A percentile compares a stretch with the other conserved stretches of the same genome.
These are phyloP conservation scores for Pythium plurisporium DNA, from an alignment of 352 stramenopile genomes.

Conservation along the genomic window DNA sequence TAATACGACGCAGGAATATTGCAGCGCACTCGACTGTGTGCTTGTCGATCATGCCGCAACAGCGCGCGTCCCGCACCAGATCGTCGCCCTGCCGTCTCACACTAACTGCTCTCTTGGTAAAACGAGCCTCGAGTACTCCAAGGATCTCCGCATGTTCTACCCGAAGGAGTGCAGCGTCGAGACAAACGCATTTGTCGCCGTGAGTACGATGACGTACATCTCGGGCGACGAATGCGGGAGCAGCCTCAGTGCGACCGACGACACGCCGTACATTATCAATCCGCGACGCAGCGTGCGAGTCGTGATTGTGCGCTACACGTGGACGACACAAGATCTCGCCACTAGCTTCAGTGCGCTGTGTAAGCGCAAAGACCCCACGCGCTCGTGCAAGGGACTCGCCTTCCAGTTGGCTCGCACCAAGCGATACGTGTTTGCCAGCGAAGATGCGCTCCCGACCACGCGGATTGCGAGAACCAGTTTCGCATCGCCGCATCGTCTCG, in stretches of 20 bases:
- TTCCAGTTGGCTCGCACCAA: constrained; percentile 26
- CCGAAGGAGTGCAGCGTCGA: constrained; percentile 23
- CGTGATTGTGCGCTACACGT: constrained; percentile 32
- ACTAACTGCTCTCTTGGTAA: constrained; percentile 27
- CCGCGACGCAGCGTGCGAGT: constrained; percentile 32
- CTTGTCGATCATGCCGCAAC: constrained; percentile 30
- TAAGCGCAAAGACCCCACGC: constrained; percentile 21
- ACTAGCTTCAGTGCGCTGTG: constrained; percentile 30
- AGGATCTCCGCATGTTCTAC: constrained; percentile 34
- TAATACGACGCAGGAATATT: constrained; percentile 25
- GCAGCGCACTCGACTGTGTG: constrained; percentile 27
- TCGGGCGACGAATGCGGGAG: constrained; percentile 30
- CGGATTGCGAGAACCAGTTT: background rate
- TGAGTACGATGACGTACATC: constrained; percentile 37
- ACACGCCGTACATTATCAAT: constrained; percentile 30
- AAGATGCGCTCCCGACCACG: background rate
- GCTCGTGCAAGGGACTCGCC: constrained; percentile 31
- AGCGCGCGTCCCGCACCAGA: constrained; percentile 28
- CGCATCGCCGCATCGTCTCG: background rate
- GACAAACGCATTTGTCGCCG: constrained; percentile 28
- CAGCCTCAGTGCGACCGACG: background rate
- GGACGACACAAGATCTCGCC: constrained; percentile 26
- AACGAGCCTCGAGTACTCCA: constrained; percentile 25
- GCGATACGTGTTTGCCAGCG: background rate
- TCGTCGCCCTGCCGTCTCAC: constrained; percentile 34